These are phyloP conservation scores for Termitomyces sp. DNA, from an alignment of 768 basidiomycete genomes.

Conservation along the genomic window DNA sequence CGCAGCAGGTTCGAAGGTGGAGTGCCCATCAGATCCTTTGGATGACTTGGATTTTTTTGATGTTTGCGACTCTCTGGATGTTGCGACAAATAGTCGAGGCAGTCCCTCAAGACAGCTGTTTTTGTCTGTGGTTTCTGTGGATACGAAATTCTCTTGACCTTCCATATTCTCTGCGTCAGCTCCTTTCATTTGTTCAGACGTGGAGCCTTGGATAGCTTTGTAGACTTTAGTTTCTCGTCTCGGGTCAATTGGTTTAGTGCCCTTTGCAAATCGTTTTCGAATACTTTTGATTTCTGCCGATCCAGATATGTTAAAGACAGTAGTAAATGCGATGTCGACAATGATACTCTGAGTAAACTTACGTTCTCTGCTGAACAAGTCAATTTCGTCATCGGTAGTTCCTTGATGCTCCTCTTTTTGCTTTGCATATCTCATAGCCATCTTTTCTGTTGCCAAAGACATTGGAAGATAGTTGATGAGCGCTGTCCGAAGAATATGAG, in stretches of 20 bases:
- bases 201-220: neutral
- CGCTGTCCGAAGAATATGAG: conserved; percentile 25
- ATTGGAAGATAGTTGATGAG: conserved; percentile 52
- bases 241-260: neutral
- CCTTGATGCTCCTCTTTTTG: conserved; percentile 16
- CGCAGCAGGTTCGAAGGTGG: neutral
- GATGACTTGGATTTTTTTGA: neutral
- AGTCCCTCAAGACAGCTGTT: neutral
- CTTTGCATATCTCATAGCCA: conserved; percentile 35
- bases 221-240: neutral
- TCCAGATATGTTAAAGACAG: neutral
- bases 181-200: neutral
- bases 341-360: neutral
- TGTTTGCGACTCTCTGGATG: neutral
- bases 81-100: neutral
- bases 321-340: neutral
- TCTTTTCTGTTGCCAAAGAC: conserved; percentile 54
- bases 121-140: neutral
- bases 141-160: neutral
- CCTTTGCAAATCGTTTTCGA: neutral
- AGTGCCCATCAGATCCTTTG: neutral
- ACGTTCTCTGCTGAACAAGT: conserved; percentile 1
- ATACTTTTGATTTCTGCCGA: neutral
- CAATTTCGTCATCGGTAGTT: neutral
- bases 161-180: neutral